Base-by-base conservation (phyloP, 192 early-diverging fungal species). In the Podila epicladia region DNA sequence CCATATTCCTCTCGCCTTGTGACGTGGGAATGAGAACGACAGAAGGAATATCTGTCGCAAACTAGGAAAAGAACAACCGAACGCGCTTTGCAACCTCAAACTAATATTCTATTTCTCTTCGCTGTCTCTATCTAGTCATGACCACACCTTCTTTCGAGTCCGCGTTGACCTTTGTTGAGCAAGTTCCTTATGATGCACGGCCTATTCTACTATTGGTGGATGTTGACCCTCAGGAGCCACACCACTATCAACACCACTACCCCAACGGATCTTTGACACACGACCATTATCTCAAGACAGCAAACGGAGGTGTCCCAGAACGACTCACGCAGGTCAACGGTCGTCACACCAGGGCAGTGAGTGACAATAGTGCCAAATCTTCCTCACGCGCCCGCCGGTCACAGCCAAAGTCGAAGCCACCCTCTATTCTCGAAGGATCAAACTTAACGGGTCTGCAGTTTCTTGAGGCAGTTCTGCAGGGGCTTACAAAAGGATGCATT, bases 191-290 rank as follows among this genome's bases (percentile, higher is more conserved):
- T 29, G 76, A 80, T 37, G 24, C 61, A 5, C 76, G 71, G 31
- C 76, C 76, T 37, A 58, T 80, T 50, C 17, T 80, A n/a, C 49
- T 80, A 55, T 67, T 80, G 62, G 76, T 80, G 20, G 76, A 80
- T 45, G 76, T 80, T 20, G 76, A 80, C 45, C 57, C 62, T 3
- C 69, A 17, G 50, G 66, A 6, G 69, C 62, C 19, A 22, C 67
- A 11, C 58, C 69, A 22, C 41, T 63, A 9, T 37, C 35, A 37
- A 11, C 35, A 37, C 9, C 35, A 37, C 19, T 50, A 62, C 41
- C 22, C 35, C 20, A 49, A 35, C 4, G 22, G 22, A 35, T 13
- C 17, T 1, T 8, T 24, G 50, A 57, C 31, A 32, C 69, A 33
- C 64, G 69, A 71, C 62, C 75, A 5, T 71, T 69, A 32, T n/a